Evolutionary conservation across 805 yeast genomes (phyloP).

Genomic region (Myxozyma kluyveri): DNA sequence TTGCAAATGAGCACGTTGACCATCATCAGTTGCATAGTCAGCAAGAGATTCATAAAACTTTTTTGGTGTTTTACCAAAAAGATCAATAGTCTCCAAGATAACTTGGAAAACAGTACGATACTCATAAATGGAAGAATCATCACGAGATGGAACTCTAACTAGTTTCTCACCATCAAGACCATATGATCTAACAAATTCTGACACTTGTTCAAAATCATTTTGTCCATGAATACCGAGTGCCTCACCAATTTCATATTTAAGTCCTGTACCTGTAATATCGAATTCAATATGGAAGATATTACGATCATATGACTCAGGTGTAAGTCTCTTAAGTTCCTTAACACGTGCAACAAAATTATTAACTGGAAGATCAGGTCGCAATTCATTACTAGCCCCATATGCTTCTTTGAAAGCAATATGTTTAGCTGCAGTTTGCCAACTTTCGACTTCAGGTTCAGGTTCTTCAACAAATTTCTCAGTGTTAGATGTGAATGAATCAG

Average conservation of each 20-base stretch:
- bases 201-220: constrained; percentile 64
- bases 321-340: constrained; percentile 85
- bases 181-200: constrained; percentile 65
- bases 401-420: constrained; percentile 81
- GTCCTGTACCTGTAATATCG: constrained; percentile 84
- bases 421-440: constrained; percentile 57
- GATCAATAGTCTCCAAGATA: constrained; percentile 74
- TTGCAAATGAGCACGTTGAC: constrained; percentile 60
- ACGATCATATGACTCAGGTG: constrained; percentile 86
- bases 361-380: constrained; percentile 89
- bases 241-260: constrained; percentile 91
- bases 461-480: constrained; percentile 47
- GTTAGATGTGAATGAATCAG: constrained; percentile 64
- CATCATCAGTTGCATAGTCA: constrained; percentile 64
- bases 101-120: constrained; percentile 80
- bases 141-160: constrained; percentile 69
- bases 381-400: constrained; percentile 50
- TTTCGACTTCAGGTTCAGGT: constrained; percentile 44
- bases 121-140: constrained; percentile 56
- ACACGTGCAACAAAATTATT: constrained; percentile 84
- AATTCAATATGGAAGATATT: constrained; percentile 96
- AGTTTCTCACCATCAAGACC: constrained; percentile 68
- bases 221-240: constrained; percentile 94
- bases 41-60: constrained; percentile 84
- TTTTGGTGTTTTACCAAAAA: constrained; percentile 95